Conservation (phyloP, 768 basidiomycete genomes). For the Lepiota venenata region DNA sequence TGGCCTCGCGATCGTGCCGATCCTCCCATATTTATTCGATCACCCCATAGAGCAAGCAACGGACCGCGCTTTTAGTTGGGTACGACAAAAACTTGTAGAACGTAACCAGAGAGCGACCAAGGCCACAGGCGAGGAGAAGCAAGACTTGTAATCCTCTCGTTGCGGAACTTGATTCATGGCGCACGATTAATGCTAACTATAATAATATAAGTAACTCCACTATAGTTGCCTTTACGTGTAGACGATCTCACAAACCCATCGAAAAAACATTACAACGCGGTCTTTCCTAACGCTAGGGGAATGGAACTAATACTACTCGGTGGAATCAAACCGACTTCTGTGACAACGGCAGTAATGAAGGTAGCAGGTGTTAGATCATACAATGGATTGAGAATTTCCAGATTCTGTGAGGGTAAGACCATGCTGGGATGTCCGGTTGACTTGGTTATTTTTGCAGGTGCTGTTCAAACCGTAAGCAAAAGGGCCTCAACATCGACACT, state of each 20-base stretch:
- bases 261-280: constrained; percentile 29
- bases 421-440: constrained; percentile 21
- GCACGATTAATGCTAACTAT: not conserved
- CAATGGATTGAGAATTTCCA: constrained; percentile 81
- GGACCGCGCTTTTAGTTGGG: constrained; percentile 68
- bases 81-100: constrained; percentile 52
- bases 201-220: not conserved
- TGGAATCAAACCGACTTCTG: constrained; percentile 94
- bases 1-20: constrained; percentile 70
- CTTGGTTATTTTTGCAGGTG: constrained; percentile 31
- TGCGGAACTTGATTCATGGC: not conserved
- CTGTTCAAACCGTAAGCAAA: constrained; percentile 19
- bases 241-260: no score
- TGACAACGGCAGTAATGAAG: constrained; percentile 93
- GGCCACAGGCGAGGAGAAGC: constrained; percentile 12
- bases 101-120: constrained; percentile 18
- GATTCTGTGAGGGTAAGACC: constrained; percentile 40
- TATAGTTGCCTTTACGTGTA: no score
- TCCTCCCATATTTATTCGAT: constrained; percentile 75
- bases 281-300: constrained; percentile 63
- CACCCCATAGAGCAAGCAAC: constrained; percentile 75
- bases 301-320: constrained; percentile 88
- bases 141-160: constrained; percentile 25
- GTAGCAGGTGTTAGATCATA: constrained; percentile 94
- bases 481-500: not conserved